These are phyloP conservation scores for Pseudocercospora pini-densiflorae DNA, from an alignment of 2,329 filamentous ascomycete genomes.

Conservation along the genomic window DNA sequence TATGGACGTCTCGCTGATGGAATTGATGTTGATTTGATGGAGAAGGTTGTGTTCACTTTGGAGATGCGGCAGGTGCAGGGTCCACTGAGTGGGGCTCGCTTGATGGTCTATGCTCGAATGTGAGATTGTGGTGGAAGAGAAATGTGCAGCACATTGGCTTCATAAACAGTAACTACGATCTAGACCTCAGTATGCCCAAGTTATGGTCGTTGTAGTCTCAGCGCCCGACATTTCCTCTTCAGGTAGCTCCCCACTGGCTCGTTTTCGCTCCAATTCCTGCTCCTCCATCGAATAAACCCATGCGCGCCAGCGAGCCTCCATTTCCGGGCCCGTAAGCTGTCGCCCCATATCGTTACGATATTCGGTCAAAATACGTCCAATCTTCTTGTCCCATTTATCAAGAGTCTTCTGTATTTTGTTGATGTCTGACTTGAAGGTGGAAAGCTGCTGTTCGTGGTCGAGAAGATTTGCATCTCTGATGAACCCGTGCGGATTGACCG, in stretches of 20 bases:
- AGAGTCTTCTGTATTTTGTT: neutral
- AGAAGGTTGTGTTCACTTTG: too few relatives aligned
- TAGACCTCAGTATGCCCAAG: neutral
- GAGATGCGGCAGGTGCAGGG: neutral
- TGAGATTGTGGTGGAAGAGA: too few relatives aligned
- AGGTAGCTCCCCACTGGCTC: neutral
- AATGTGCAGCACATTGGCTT: too few relatives aligned
- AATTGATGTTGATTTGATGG: neutral
- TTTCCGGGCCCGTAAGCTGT: neutral
- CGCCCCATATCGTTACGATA: neutral
- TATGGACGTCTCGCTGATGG: neutral
- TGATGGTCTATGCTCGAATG: neutral
- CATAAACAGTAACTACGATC: too few relatives aligned
- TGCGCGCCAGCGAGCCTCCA: neutral
- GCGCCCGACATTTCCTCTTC: neutral
- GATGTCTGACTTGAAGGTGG: neutral
- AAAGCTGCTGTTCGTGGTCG: neutral
- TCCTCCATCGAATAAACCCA: neutral
- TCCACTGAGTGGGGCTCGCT: neutral
- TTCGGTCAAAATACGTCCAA: neutral
- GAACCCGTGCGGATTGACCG: neutral
- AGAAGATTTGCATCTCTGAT: neutral
- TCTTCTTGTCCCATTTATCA: neutral
- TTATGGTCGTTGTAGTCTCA: neutral
- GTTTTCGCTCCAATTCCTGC: neutral